phyloP scores from a whole-genome alignment of 2,329 filamentous ascomycete species.

The Alternaria viburni region DNA sequence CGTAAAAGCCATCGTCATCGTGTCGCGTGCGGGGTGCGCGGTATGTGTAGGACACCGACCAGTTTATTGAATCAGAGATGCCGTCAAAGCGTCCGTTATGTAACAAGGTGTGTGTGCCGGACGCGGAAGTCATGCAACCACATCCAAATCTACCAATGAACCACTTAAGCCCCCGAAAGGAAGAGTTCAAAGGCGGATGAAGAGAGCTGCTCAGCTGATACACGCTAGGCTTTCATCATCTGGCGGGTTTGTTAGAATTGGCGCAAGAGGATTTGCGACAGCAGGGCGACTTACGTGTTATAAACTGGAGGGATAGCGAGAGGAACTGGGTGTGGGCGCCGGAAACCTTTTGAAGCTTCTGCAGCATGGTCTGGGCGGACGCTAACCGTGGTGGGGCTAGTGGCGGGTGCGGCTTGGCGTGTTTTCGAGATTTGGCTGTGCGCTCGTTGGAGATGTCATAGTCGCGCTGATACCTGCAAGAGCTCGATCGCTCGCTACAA shows the following conservation, averaged over 20 bases:
- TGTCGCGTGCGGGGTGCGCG: constrained; percentile 6
- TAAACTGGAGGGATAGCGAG: constrained; percentile 99
- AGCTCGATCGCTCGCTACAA: neutral
- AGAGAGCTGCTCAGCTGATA: constrained; percentile 82
- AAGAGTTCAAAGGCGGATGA: constrained; percentile 79
- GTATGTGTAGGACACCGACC: constrained; percentile 54
- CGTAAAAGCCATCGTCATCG: neutral
- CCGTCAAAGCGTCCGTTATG: constrained; percentile 93
- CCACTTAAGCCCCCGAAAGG: constrained; percentile 89
- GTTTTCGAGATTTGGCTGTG: constrained; percentile 2
- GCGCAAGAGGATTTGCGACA: neutral
- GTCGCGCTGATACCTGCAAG: neutral
- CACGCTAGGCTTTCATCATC: constrained; percentile 99
- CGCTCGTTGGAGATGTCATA: neutral
- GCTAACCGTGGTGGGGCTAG: constrained; percentile 32
- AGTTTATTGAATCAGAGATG: constrained; percentile 84
- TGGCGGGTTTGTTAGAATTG: constrained; percentile 51
- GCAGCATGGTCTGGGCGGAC: constrained; percentile 23
- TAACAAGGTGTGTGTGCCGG: constrained; percentile 99
- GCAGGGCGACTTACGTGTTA: constrained; percentile 74
- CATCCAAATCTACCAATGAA: constrained; percentile 68
- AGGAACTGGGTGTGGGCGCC: constrained; percentile 30
- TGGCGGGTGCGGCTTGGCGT: constrained; percentile 14
- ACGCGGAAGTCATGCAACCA: constrained; percentile 95
- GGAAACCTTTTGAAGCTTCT: constrained; percentile 45